Base-by-base conservation (phyloP, 257 asterid genomes). In the Echium plantagineum region DNA sequence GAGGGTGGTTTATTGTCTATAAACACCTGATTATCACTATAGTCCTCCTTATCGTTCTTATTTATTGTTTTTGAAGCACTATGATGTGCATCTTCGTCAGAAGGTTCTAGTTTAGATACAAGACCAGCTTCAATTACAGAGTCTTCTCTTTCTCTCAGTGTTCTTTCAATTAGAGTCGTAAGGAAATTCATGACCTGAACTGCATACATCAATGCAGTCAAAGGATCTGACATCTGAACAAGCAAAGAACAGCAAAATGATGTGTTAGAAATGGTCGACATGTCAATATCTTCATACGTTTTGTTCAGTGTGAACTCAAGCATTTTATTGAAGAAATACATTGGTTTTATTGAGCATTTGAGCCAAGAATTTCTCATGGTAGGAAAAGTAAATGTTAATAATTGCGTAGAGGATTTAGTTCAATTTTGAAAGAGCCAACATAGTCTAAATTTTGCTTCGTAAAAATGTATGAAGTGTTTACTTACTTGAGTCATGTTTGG, bases 401-500 rank as follows among this genome's bases (percentile, higher is more conserved):
- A 42, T 42, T 2, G 49, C 12, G 49, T 42, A 0, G 49, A 42
- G 3, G 1, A 35, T 13, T 10, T 42, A 16, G 9, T 10, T 12
- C 49, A 42, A 4, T 10, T 10, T 0, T 42, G 2, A 42, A 12
- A 42, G 17, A 42, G 49, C 16, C 16, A 10, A 42, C 49, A 42
- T 10, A 12, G 57, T 53, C 26, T 17, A 52, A 53, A 53, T 18
- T 53, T 28, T 7, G 28, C 21, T 53, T 53, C 22, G 4, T 19
- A 9, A 15, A 53, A 19, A 19, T 53, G 24, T n/a, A 53, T 53
- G 1, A 53, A 52, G 5, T 21, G 21, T 52, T 19, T n/a, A 66
- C 73, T 70, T 57, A 84, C 97, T 85, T 85, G 86, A 66, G 97
- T 90, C 97, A 87, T 87, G 53, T 90, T 90, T 24, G 96, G 97